A percentile compares a stretch with the other conserved stretches of the same genome.
Conservation (phyloP, 495 filamentous ascomycete genomes). For the Neurospora intermedia region DNA sequence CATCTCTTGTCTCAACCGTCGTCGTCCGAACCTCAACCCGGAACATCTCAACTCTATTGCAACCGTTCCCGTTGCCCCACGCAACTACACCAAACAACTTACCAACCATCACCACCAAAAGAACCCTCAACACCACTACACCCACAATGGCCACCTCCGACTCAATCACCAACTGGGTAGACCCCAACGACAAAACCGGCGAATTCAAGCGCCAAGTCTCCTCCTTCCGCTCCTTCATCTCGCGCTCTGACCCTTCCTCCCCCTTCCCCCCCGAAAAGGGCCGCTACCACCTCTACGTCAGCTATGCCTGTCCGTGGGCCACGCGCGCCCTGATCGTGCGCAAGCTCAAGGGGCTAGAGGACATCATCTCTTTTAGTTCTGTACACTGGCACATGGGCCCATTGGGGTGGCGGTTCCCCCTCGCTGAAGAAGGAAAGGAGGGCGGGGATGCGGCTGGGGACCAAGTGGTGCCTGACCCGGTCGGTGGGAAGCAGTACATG, state of each 20-base stretch:
- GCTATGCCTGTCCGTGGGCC: constrained; percentile 73
- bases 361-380: constrained; percentile 56
- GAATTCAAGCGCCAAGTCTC: constrained; percentile 80
- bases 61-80: neutral
- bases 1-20: neutral
- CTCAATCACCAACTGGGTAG: constrained; percentile 77
- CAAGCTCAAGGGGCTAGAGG: constrained; percentile 68
- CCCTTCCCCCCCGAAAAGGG: constrained; percentile 62
- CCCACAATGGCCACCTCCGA: neutral
- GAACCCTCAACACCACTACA: neutral
- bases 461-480: constrained; percentile 44
- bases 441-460: constrained; percentile 46
- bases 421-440: constrained; percentile 43
- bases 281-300: constrained; percentile 72
- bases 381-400: constrained; percentile 58
- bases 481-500: constrained; percentile 53
- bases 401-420: constrained; percentile 71
- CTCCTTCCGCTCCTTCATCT: constrained; percentile 63
- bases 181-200: constrained; percentile 59
- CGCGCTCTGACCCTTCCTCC: constrained; percentile 35
- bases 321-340: constrained; percentile 65
- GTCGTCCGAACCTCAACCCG: neutral
- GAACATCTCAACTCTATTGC: neutral
- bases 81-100: neutral
- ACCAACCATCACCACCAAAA: neutral